Percentiles rank a stretch among this genome's conserved stretches.
These are phyloP conservation scores for Cladosporium sp. DNA, from an alignment of 2,329 filamentous ascomycete species.

Conservation along the genomic window DNA sequence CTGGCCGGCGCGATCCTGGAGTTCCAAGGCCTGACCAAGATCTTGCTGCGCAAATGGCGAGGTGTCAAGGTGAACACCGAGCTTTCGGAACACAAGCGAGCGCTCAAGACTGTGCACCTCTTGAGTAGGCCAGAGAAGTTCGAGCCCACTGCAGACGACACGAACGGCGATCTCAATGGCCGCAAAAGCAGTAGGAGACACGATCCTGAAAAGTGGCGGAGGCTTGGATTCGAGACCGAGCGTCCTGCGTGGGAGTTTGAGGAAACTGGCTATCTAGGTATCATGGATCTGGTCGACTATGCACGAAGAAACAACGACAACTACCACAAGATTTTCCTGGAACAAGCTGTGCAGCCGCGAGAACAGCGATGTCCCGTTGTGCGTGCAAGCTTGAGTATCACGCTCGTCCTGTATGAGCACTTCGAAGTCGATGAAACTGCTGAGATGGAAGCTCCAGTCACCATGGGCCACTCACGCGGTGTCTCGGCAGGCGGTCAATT, in stretches of 20 bases:
- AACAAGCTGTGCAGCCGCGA: slow-evolving; percentile 74
- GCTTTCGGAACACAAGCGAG: slow-evolving; percentile 81
- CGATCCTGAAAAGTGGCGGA: slow-evolving; percentile 88
- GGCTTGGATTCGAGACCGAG: slow-evolving; percentile 88
- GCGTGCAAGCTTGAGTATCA: slow-evolving; percentile 81
- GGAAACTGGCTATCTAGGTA: slow-evolving; percentile 80
- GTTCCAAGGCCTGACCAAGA: slow-evolving; percentile 88
- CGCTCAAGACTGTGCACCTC: slow-evolving; percentile 81
- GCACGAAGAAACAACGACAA: slow-evolving; percentile 87
- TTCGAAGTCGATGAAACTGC: slow-evolving; percentile 74
- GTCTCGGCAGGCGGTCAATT: slow-evolving; percentile 45
- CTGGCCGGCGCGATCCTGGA: slow-evolving; percentile 85
- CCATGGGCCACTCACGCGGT: slow-evolving; percentile 13
- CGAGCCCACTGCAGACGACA: slow-evolving; percentile 50
- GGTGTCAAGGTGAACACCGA: slow-evolving; percentile 83
- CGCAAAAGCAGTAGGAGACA: slow-evolving; percentile 36
- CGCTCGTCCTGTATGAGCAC: slow-evolving; percentile 86
- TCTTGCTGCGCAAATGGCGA: slow-evolving; percentile 73
- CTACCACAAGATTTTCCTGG: slow-evolving; percentile 86
- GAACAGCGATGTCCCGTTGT: slow-evolving; percentile 82
- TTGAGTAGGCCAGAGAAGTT: slow-evolving; percentile 40
- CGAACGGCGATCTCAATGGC: slow-evolving; percentile 26
- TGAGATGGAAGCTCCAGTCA: slow-evolving; percentile 22
- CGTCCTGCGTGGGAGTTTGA: slow-evolving; percentile 85
- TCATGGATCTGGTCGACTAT: slow-evolving; percentile 97